Base-by-base conservation (phyloP, 768 basidiomycete genomes). In the Russula vinacea region DNA sequence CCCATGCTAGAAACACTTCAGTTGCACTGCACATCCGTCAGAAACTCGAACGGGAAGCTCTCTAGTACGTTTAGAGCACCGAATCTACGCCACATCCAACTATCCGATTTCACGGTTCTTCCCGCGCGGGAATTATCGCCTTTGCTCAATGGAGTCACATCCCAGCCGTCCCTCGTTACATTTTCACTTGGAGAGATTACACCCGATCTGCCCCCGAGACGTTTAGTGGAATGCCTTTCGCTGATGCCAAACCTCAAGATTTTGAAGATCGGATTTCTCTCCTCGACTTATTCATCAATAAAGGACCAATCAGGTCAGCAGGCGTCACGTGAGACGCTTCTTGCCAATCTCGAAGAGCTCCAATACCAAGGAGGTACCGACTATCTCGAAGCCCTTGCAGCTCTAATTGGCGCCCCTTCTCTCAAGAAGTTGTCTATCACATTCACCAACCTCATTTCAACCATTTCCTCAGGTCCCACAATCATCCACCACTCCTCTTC, bases 401-500 rank as follows among this genome's bases (percentile, higher is more conserved):
- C 56, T 47, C 56, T 5, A 22, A 58, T 58, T 9, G 16, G 32
- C 32, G 56, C 22, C 32, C 56, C 56, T 33, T 29, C 11, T 35
- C 56, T 58, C 56, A 58, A 47, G 33, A 58, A 58, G 32, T 17
- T 58, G 19, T 47, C 44, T 14, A 24, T 58, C n/a, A 47, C 56
- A n/a, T 24, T 57, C 29, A 3, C 44, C 22, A 14, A 58, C 22
- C 2, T 22, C 4, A 6, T 3, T 39, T 11, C 35, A 7, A 5
- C 29, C 29, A 7, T 35, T 35, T 5, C 8, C 35, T 8, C 35
- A 35, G 1, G 6, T 7, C 10, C 10, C 35, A 35, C 35, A 35
- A 10, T 7, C 35, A 3, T 7, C 8, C 35, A 1, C 35, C 35
- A 35, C 8, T 35, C 35, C 35, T 10, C 6, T 1, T 3, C 35